Base-by-base conservation (phyloP, 2,329 filamentous ascomycete species). In the Pseudocercospora pini-densiflorae region DNA sequence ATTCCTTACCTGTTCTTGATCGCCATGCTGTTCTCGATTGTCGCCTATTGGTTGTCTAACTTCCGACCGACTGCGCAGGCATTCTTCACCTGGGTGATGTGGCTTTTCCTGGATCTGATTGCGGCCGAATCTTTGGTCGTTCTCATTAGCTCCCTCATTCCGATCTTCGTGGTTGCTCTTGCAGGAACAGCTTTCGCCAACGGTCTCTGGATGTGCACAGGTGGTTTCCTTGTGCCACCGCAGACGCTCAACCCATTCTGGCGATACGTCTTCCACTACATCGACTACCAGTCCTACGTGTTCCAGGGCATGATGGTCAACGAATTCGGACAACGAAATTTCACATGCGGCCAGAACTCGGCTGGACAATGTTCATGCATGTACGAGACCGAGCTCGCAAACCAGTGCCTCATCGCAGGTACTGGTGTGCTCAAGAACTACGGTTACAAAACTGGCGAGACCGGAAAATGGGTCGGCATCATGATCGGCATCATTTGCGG, bases 241-340 rank as follows among this genome's bases (percentile, higher is more conserved):
- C 86, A 81, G 1, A 86, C 89, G 0, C 83, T 95, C 33, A 96
- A 96, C 76, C 87, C 86, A 1, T 96, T 96, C 71, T 96, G 91
- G 88, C 87, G 88, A 77, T 94, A 95, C 71, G 91, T 90, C 2
- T 94, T 94, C 71, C 90, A 93, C 75, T 95, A 93, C 77, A 93
- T 93, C 74, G 91, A 95, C 76, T 95, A 95, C 73, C 91, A 94
- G 79, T 82, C 84, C 43, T 95, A 93, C 71, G 92, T 95, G 1
- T 96, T 95, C 76, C 87, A 94, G 75, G 92, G 91, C 8, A 94
- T 96, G 92, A 94, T 95, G 91, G 88, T 94, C 61, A 95, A 94
- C 73, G 91, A 96, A 79, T 94, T 96, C 76, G 75, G 74, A 62
- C 47, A 85, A 19, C 83, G 91, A 14, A 84, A 81, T 2, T 96